Conservation (phyloP, 108 stramenopile species). For the Cylindrotheca fusiformis region DNA sequence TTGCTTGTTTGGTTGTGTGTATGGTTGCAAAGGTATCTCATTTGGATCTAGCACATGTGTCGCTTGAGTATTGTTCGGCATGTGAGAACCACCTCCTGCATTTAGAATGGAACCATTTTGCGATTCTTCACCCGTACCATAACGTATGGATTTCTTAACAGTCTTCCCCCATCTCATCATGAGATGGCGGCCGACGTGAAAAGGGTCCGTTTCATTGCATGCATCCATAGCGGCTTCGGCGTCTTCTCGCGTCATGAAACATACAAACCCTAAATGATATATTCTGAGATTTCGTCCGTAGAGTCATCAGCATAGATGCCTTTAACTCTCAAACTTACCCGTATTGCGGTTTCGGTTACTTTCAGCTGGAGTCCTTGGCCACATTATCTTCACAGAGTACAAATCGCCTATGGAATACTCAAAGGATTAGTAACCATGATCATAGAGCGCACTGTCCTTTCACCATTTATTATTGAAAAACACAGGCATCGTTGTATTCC, state of each 20-base stretch:
- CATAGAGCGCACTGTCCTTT: neutral
- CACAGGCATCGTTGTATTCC: too few species aligned
- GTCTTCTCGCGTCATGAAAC: conserved; percentile 78
- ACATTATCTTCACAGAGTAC: conserved; percentile 94
- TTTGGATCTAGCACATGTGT: neutral
- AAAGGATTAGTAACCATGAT: conserved; percentile 12
- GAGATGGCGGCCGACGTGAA: conserved; percentile 62
- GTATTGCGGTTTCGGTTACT: conserved; percentile 76
- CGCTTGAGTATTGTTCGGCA: neutral
- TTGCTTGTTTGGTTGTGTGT: neutral
- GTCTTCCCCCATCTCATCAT: conserved; percentile 80
- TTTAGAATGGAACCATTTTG: neutral
- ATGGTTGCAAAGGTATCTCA: conserved; percentile 2
- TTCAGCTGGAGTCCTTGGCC: conserved; percentile 89
- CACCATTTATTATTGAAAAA: too few species aligned
- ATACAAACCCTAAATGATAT: conserved; percentile 77
- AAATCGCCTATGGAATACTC: conserved; percentile 58
- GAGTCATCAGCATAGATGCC: too few species aligned
- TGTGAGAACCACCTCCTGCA: neutral
- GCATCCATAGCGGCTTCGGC: conserved; percentile 89
- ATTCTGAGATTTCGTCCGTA: too few species aligned
- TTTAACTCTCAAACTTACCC: conserved; percentile 32
- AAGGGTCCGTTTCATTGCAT: conserved; percentile 73
- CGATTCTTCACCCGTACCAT: conserved; percentile 15
- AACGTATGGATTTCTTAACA: conserved; percentile 56